phyloP scores from a whole-genome alignment of 495 filamentous ascomycete species.

The Penicilliopsis zonata region DNA sequence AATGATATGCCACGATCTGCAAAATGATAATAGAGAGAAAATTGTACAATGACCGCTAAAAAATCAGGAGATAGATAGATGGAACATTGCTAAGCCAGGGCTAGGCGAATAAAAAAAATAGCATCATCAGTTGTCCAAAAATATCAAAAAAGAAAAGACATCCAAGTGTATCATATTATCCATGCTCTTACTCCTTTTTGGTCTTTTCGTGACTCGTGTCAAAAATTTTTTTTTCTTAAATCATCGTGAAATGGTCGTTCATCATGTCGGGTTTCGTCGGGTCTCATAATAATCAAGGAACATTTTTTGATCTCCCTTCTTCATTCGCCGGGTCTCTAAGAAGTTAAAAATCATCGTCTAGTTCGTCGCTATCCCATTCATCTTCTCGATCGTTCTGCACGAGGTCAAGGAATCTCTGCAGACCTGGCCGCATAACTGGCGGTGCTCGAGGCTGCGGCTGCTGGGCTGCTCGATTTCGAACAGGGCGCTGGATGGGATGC shows the following conservation, averaged over 20 bases:
- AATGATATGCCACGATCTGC: too few species aligned
- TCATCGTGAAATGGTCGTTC: too few species aligned
- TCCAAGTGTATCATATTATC: slow-evolving; percentile 4
- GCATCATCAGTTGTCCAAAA: too few species aligned
- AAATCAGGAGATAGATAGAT: too few species aligned
- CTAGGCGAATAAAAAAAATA: too few species aligned
- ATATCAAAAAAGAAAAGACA: slow-evolving; percentile 2
- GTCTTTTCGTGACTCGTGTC: too few species aligned
- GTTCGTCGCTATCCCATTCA: slow-evolving; percentile 52
- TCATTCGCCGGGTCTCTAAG: background rate
- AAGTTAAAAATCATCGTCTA: slow-evolving; percentile 32
- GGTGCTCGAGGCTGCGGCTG: slow-evolving; percentile 1
- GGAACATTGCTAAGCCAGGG: too few species aligned
- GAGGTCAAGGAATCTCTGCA: slow-evolving; percentile 42
- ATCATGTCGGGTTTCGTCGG: too few species aligned
- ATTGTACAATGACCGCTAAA: too few species aligned
- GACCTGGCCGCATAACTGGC: slow-evolving; percentile 13
- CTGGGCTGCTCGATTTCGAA: slow-evolving; percentile 1
- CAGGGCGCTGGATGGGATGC: background rate
- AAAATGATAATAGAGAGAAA: too few species aligned
- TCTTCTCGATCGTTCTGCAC: slow-evolving; percentile 47
- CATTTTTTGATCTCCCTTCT: slow-evolving; percentile 2
- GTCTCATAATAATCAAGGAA: background rate
- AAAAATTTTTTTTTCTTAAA: too few species aligned
- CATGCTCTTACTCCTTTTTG: too few species aligned